Conservation (phyloP, 2,329 filamentous ascomycete species). For the Claviceps citrina region DNA sequence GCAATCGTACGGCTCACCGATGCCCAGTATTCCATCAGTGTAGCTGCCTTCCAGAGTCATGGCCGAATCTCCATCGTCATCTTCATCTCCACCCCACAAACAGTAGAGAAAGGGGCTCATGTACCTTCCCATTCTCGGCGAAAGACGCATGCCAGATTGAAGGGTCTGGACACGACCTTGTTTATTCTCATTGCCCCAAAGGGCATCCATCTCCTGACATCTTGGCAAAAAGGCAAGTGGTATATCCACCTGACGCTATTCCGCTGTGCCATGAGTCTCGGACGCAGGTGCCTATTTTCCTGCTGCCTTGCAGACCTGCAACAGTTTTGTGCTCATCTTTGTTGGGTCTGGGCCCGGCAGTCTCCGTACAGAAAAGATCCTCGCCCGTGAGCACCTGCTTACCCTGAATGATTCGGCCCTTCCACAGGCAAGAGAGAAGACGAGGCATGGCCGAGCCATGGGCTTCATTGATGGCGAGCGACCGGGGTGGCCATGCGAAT, state of each 20-base stretch:
- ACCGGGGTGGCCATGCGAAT: slow-evolving; percentile 1
- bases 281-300: background rate
- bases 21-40: background rate
- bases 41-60: background rate
- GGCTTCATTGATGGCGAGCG: slow-evolving; percentile 1
- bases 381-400: too few relatives aligned
- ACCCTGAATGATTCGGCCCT: slow-evolving; percentile 3
- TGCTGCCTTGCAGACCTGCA: too few relatives aligned
- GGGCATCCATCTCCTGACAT: background rate
- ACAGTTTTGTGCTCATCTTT: too few relatives aligned
- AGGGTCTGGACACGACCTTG: background rate
- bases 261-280: too few relatives aligned
- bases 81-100: too few relatives aligned
- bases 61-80: background rate
- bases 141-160: background rate
- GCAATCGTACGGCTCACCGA: background rate
- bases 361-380: background rate
- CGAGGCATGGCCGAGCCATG: background rate
- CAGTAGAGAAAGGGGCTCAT: background rate
- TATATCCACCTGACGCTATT: background rate
- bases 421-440: background rate
- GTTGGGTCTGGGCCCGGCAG: background rate
- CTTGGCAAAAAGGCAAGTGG: background rate
- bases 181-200: too few relatives aligned
- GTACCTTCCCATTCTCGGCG: background rate